Conservation (phyloP, 148 eudicot species). For the Vaccinium vitisidaea region DNA sequence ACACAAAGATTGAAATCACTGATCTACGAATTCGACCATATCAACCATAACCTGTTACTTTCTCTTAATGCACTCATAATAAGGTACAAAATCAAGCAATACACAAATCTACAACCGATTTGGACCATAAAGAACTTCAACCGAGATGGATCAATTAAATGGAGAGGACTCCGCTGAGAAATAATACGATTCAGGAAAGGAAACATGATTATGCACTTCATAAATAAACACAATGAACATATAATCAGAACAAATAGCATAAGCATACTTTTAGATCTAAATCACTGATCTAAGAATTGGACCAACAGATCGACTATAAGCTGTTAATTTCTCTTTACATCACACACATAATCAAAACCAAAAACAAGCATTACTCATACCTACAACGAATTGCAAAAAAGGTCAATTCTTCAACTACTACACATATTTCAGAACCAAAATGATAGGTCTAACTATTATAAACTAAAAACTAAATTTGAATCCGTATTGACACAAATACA, state of each 20-base stretch:
- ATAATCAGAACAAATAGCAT: background rate
- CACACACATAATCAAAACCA: background rate
- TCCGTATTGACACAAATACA: background rate
- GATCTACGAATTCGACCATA: background rate
- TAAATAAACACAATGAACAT: background rate
- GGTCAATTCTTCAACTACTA: too few relatives aligned
- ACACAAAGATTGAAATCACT: background rate
- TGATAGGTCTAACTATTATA: background rate
- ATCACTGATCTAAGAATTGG: too few relatives aligned
- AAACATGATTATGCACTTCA: conserved; percentile 10
- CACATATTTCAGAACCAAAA: background rate
- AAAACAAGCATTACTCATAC: background rate
- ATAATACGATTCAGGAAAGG: conserved; percentile 5
- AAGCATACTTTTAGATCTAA: background rate
- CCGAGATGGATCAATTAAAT: conserved; percentile 19
- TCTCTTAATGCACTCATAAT: background rate
- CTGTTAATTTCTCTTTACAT: background rate
- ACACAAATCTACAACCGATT: background rate
- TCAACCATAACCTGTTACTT: background rate
- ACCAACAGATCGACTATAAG: background rate
- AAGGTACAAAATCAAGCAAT: background rate
- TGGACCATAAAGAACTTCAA: background rate
- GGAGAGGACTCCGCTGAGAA: conserved; percentile 75
- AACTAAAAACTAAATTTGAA: conserved; percentile 12
- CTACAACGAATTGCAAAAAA: too few relatives aligned